Conservation (phyloP, 192 early-diverging fungal species). For the Coemansia sp. region DNA sequence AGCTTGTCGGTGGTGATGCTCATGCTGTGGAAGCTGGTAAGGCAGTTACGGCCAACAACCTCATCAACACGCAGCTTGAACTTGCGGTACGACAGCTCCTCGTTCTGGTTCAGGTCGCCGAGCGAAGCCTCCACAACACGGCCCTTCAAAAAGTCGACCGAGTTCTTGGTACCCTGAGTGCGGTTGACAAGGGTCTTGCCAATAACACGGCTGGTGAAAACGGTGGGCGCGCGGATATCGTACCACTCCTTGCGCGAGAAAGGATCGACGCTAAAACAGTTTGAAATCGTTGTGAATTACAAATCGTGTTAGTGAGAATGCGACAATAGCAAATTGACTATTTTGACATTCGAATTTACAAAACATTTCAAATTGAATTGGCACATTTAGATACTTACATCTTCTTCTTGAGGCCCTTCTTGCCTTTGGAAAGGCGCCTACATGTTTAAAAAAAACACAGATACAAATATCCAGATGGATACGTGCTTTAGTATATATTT, state of each 20-base stretch:
- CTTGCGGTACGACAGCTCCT: slow-evolving; percentile 96
- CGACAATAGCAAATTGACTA: not conserved
- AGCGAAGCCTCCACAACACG: slow-evolving; percentile 97
- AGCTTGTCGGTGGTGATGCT: slow-evolving; percentile 99
- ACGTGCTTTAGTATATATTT: not conserved
- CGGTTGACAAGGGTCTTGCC: slow-evolving; percentile 99
- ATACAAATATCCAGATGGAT: slow-evolving; percentile 1
- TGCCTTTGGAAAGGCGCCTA: slow-evolving; percentile 97
- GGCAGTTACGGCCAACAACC: slow-evolving; percentile 96
- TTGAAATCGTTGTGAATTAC: slow-evolving; percentile 1
- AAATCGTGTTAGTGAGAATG: not conserved
- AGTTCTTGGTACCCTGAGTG: slow-evolving; percentile 98
- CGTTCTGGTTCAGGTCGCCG: slow-evolving; percentile 91
- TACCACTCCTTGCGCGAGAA: slow-evolving; percentile 99
- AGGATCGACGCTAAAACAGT: slow-evolving; percentile 77
- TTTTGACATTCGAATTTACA: slow-evolving; percentile 9
- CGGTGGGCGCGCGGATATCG: slow-evolving; percentile 97
- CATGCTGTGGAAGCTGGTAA: slow-evolving; percentile 99
- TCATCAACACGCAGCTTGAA: slow-evolving; percentile 97
- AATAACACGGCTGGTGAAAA: slow-evolving; percentile 92
- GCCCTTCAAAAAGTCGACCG: slow-evolving; percentile 95
- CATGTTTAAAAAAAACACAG: slow-evolving; percentile 9
- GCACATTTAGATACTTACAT: slow-evolving; percentile 60
- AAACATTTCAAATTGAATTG: slow-evolving; percentile 13
- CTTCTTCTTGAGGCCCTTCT: slow-evolving; percentile 99